phyloP scores from a whole-genome alignment of 176 grass and related monocot species.

The Hordeum vulgare region MorexV3_pseudomolecules_assembly NC_058524.1:105715364-105715863 shows the following conservation, averaged over 20 bases:
- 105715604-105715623: background rate
- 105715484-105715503: no score
- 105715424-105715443: no score
- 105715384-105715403: no score
- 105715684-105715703: background rate
- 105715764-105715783: background rate
- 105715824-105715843: background rate
- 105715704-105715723: background rate
- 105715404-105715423: no score
- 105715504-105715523: no score
- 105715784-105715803: background rate
- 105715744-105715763: background rate
- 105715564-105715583: no score
- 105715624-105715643: conserved; percentile 8
- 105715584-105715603: conserved; percentile 36
- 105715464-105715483: no score
- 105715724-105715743: conserved; percentile 13
- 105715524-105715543: no score
- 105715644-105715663: conserved; percentile 42
- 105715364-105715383: no score
- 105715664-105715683: background rate
- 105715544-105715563: no score
- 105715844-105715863: background rate
- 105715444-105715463: no score
- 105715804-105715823: background rate